Base-by-base conservation (phyloP, 345 rosid genomes). In the Eucalyptus grandis region DNA sequence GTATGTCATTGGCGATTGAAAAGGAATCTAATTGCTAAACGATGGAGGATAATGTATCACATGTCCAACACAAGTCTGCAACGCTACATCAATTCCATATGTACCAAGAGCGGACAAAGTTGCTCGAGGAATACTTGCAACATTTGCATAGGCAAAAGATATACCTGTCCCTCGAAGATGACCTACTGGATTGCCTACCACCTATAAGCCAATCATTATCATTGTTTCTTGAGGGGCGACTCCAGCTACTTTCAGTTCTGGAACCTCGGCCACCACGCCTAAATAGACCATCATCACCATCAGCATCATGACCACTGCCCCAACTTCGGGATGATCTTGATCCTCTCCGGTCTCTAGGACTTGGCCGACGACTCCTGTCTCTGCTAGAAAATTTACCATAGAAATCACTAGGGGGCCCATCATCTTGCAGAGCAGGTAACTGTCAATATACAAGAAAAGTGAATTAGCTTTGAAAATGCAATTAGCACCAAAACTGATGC, bases 381-480 rank as follows among this genome's bases (percentile, higher is more conserved):
- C 97, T 93, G 90, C 92, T 90, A 86, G 97, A 95, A 93, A 96
- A 98, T 93, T 93, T 93, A 15, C 99, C 99, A 87, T 97, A 97
- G 93, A 90, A 94, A 91, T 96, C 99, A 89, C 95, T 91, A 16
- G 97, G 81, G 11, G 98, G 99, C 47, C 98, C 98, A 91, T 97
- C 98, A 90, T 98, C 99, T 94, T 98, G 98, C 91, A 98, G 92
- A 30, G 97, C 93, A 86, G 98, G 99, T 89, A 98, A 93, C 99
- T 98, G 95, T 92, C 87, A 67, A 47, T 72, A 46, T 56, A 69
- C 24, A 86, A 53, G 53, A 69, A 46, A 16, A 21, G 13, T 44
- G 56, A 86, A 85, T 49, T 34, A 47, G 81, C 14, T 15, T 7
- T 56, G n/a, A 85, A 86, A 14, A 13, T 14, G 46, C 83, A 69